phyloP scores from a whole-genome alignment of 805 yeast species.

The Grigorovia yakushimaensis region DNA sequence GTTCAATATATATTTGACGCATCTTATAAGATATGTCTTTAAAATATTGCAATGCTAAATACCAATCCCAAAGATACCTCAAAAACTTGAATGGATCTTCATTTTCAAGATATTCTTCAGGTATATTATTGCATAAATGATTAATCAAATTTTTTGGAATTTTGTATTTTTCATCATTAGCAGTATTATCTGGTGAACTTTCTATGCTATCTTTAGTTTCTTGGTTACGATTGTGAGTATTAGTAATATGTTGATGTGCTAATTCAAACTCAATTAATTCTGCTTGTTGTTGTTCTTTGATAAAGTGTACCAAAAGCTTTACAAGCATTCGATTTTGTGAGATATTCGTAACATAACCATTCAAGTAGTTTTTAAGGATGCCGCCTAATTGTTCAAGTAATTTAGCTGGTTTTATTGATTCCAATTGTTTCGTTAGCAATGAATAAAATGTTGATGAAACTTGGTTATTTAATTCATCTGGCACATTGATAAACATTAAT shows the following conservation, averaged over 20 bases:
- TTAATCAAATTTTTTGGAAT: slow-evolving; percentile 31
- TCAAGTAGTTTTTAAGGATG: too few species aligned
- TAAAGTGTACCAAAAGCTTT: slow-evolving; percentile 31
- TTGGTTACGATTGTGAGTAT: slow-evolving; percentile 13
- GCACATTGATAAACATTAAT: slow-evolving; percentile 28
- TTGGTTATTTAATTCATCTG: slow-evolving; percentile 20
- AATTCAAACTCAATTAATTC: slow-evolving; percentile 54
- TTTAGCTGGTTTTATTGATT: slow-evolving; percentile 2
- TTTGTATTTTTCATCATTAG: slow-evolving; percentile 15
- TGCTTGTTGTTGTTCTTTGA: slow-evolving; percentile 44
- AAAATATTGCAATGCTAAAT: slow-evolving; percentile 50
- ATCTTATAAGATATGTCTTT: slow-evolving; percentile 55
- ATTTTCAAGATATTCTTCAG: slow-evolving; percentile 32
- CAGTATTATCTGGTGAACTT: slow-evolving; percentile 5
- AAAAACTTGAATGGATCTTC: slow-evolving; percentile 31
- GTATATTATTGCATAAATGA: slow-evolving; percentile 21
- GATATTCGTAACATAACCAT: slow-evolving; percentile 9
- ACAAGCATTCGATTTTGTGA: slow-evolving; percentile 38
- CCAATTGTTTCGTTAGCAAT: slow-evolving; percentile 27
- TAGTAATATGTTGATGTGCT: slow-evolving; percentile 30
- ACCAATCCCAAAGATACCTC: slow-evolving; percentile 60
- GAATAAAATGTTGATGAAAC: slow-evolving; percentile 30
- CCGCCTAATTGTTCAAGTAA: neutral
- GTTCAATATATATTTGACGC: slow-evolving; percentile 49
- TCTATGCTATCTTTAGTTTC: slow-evolving; percentile 9